Evolutionary conservation across 306 rosid species (phyloP).

Genomic region (Sicyos baderoa): DNA sequence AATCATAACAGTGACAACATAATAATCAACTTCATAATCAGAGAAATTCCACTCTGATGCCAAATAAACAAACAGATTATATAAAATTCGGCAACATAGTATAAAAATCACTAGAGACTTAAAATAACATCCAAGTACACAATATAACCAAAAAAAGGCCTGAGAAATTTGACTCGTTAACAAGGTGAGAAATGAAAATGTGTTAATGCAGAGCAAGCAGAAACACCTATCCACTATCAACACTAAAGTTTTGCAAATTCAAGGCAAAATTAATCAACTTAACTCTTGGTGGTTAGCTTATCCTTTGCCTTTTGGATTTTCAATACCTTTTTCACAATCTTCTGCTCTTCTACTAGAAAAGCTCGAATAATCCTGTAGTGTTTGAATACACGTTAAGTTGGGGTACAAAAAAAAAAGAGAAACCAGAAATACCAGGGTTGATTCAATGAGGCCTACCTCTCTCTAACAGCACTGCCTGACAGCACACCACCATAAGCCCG

Average conservation of each 20-base stretch:
- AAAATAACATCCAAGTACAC: background rate
- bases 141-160: background rate
- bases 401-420: background rate
- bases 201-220: background rate
- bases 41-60: background rate
- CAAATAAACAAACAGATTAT: background rate
- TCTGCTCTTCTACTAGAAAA: constrained; percentile 12
- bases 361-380: constrained; percentile 18
- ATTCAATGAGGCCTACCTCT: background rate
- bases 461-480: constrained; percentile 13
- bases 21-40: no score
- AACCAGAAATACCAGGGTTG: background rate
- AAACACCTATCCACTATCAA: background rate
- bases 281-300: constrained; percentile 6
- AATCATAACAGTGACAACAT: no score
- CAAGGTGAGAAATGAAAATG: constrained; percentile 5
- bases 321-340: constrained; percentile 14
- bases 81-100: background rate
- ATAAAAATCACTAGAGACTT: background rate
- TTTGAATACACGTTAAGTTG: background rate
- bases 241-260: constrained; percentile 24
- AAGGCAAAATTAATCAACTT: constrained; percentile 41
- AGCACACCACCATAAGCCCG: constrained; percentile 10
- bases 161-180: background rate
- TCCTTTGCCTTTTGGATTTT: constrained; percentile 14